Evolutionary conservation across 2,329 filamentous ascomycete genomes (phyloP).

Genomic region (Cryoendolithus antarcticus): DNA sequence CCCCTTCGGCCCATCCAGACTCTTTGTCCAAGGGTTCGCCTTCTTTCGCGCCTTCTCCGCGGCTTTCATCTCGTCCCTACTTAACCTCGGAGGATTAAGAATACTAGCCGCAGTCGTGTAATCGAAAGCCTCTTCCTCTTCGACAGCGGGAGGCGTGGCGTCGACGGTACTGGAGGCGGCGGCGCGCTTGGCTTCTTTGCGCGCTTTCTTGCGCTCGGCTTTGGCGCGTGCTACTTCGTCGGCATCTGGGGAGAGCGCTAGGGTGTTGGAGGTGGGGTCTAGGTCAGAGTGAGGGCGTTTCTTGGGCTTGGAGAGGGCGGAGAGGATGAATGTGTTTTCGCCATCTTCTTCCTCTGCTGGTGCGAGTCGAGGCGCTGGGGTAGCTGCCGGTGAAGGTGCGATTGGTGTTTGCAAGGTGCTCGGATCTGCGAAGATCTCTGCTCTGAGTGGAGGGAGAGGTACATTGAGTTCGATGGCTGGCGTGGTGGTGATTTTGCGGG

Average conservation of each 20-base stretch:
- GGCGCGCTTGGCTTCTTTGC: constrained; percentile 18
- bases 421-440: constrained; percentile 40
- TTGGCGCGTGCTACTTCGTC: constrained; percentile 20
- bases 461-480: constrained; percentile 44
- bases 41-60: constrained; percentile 39
- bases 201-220: constrained; percentile 23
- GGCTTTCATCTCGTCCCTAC: constrained; percentile 30
- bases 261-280: constrained; percentile 19
- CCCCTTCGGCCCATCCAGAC: constrained; percentile 59
- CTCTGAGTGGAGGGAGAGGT: constrained; percentile 45
- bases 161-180: constrained; percentile 6
- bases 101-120: constrained; percentile 67
- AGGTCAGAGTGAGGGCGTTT: constrained; percentile 33
- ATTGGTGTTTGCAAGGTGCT: constrained; percentile 5
- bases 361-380: constrained; percentile 13
- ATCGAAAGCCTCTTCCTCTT: constrained; percentile 48
- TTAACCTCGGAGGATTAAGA: constrained; percentile 44
- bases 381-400: constrained; percentile 16
- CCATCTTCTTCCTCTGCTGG: constrained; percentile 18
- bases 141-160: constrained; percentile 15
- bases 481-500: constrained; percentile 14
- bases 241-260: constrained; percentile 15
- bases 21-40: constrained; percentile 68
- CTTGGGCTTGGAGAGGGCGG: constrained; percentile 38
- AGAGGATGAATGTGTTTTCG: constrained; percentile 48